Percentiles rank a stretch among this genome's conserved stretches.
These are phyloP conservation scores for Synchytrium microbalum DNA, from an alignment of 371 early-diverging fungal genomes.

Conservation along the genomic window DNA sequence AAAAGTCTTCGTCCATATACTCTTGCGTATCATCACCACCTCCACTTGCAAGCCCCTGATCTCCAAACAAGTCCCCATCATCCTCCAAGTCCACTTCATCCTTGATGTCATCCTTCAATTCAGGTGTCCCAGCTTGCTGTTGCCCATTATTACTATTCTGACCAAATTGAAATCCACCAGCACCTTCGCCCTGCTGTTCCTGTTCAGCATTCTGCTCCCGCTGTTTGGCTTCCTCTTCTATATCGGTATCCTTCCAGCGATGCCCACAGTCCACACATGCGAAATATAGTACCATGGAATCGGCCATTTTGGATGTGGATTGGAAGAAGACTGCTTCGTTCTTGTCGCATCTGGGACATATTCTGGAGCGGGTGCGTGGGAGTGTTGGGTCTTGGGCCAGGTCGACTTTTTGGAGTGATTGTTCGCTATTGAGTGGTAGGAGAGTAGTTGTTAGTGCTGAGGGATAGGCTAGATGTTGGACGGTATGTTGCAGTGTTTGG, in stretches of 20 bases:
- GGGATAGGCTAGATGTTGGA: not conserved
- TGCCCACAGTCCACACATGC: not conserved
- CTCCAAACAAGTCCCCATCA: no score
- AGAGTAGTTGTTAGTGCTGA: not conserved
- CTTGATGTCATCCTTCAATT: not conserved
- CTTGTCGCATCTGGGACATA: slow-evolving; percentile 53
- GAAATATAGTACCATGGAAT: slow-evolving; percentile 24
- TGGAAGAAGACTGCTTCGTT: slow-evolving; percentile 87
- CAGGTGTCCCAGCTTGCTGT: no score
- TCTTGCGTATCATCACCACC: no score
- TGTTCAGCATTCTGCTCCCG: not conserved
- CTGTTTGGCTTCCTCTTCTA: not conserved
- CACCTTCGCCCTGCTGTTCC: not conserved
- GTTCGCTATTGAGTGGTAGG: slow-evolving; percentile 19
- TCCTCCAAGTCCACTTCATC: no score
- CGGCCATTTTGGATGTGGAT: slow-evolving; percentile 70
- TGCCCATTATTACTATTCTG: not conserved
- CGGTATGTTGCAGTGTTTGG: not conserved
- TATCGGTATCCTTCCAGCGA: not conserved
- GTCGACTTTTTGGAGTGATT: slow-evolving; percentile 25
- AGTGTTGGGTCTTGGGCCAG: slow-evolving; percentile 35
- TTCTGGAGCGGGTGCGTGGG: slow-evolving; percentile 16
- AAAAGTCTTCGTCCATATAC: no score
- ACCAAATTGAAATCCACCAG: not conserved
- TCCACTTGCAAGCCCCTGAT: no score